Evolutionary conservation across 129 eudicot genomes (phyloP), one percentile per base, ranked within the genome.

Genomic region (Oenanthe sinensis): DNA sequence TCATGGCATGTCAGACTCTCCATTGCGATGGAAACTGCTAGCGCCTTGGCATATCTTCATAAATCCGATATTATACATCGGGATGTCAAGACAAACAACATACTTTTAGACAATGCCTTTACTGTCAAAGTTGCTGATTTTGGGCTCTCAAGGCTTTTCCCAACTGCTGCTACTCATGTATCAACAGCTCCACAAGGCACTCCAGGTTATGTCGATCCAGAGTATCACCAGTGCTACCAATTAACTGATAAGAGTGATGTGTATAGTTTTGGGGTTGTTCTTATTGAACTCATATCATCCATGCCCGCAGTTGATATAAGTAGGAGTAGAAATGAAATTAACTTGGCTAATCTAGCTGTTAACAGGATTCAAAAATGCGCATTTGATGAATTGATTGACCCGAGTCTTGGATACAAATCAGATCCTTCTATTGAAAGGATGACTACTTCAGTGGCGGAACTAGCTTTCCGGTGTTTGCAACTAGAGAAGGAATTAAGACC

Each of bases 131-230:
- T 89, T 70, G 87, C 92, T 8, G 92, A 88, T 80, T 88, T 88
- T 28, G 93, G 90, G 20, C 87, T 86, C 62, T 85, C 93, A 0
- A 85, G 89, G 50, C 89, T 82, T 33, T 60, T 94, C 76, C 96
- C 98, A 0, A 87, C 46, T 33, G 87, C 84, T 19, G 97, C 79
- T 12, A 86, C 87, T 40, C 96, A 94, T 78, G 85, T 94, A 40
- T 94, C 98, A 19, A 93, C 98, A 0, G 93, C 97, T 46, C 98
- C 98, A 4, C 98, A 91, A 78, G 98, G 97, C 26, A 93, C 98
- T 19, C 98, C 98, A 0, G 97, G 98, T 11, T 94, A 94, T 40
- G 82, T 94, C 3, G 98, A 91, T 70, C 98, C 98, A 0, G 92
- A 89, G 63, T 94, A 94, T 71, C 89, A 87, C 78, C 90, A 88